Conservation (phyloP, 73 alveolate genomes). For the Blepharisma stoltei region DNA sequence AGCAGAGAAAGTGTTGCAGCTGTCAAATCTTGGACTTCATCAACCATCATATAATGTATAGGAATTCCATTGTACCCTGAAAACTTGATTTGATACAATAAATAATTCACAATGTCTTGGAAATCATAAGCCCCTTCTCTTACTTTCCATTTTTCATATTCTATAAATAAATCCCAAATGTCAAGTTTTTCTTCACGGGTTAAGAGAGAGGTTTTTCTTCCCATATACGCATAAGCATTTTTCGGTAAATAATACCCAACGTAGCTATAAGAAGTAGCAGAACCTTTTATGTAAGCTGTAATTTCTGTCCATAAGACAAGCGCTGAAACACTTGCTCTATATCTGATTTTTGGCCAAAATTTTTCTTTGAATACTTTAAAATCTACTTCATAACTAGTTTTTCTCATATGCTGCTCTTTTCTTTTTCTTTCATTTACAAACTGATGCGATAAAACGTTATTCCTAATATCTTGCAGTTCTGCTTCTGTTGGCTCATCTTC, state of each 20-base stretch:
- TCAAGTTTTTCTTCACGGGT: slow-evolving; percentile 31
- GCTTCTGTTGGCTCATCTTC: slow-evolving; percentile 33
- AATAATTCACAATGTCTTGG: slow-evolving; percentile 68
- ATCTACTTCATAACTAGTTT: slow-evolving; percentile 39
- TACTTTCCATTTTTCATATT: slow-evolving; percentile 72
- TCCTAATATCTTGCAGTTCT: neutral
- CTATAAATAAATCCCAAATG: slow-evolving; percentile 49
- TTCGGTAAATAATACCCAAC: slow-evolving; percentile 4
- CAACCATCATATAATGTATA: slow-evolving; percentile 65
- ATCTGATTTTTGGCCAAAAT: slow-evolving; percentile 29
- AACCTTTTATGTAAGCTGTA: slow-evolving; percentile 65
- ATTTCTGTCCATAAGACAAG: slow-evolving; percentile 74
- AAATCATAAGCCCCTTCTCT: slow-evolving; percentile 59
- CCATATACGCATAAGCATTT: neutral
- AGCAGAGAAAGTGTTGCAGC: slow-evolving; percentile 51
- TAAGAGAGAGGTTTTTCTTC: slow-evolving; percentile 41
- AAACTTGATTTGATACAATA: slow-evolving; percentile 29
- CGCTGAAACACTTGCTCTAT: neutral
- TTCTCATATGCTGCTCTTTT: slow-evolving; percentile 5
- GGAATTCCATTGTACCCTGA: slow-evolving; percentile 31
- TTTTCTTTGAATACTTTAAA: slow-evolving; percentile 14
- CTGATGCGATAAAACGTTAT: neutral
- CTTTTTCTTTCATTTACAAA: neutral
- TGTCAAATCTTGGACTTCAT: slow-evolving; percentile 78
- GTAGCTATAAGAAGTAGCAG: slow-evolving; percentile 19